Evolutionary conservation across 768 basidiomycete genomes (phyloP).

Genomic region (Pleurotus tuoliensis): DNA sequence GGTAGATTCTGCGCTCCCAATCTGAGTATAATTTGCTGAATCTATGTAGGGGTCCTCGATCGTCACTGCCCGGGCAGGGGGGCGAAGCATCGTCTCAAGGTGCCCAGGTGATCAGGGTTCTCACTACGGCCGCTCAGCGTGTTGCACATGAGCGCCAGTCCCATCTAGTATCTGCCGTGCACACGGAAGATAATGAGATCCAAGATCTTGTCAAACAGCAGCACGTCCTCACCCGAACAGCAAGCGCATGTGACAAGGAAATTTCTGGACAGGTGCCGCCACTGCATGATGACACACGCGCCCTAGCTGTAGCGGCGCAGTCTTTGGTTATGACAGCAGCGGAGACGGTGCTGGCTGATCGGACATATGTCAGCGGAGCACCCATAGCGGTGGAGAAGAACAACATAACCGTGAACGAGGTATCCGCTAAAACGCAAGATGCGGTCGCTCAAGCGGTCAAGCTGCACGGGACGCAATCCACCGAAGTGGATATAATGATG

Average conservation of each 20-base stretch:
- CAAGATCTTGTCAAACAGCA: conserved; percentile 79
- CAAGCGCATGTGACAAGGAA: conserved; percentile 73
- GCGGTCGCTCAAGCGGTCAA: conserved; percentile 84
- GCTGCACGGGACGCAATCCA: conserved; percentile 65
- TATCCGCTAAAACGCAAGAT: conserved; percentile 50
- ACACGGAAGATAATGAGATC: conserved; percentile 43
- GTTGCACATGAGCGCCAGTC: conserved; percentile 72
- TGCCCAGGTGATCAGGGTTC: conserved; percentile 72
- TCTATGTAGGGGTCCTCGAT: conserved; percentile 12
- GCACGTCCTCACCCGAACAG: conserved; percentile 66
- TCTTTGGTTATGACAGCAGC: conserved; percentile 82
- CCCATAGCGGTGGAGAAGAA: conserved; percentile 15
- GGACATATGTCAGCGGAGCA: conserved; percentile 35
- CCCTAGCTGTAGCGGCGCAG: conserved; percentile 73
- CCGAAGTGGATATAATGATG: conserved; percentile 78
- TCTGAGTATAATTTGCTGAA: neutral
- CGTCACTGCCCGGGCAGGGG: conserved; percentile 6
- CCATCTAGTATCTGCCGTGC: conserved; percentile 52
- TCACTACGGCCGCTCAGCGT: conserved; percentile 73
- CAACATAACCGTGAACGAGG: conserved; percentile 48
- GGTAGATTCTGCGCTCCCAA: conserved; percentile 17
- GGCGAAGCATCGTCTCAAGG: conserved; percentile 35
- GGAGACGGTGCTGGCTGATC: conserved; percentile 55
- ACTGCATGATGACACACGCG: conserved; percentile 29
- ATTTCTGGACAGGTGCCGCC: conserved; percentile 50